These are phyloP conservation scores for Boletus eberwhitei DNA, from an alignment of 768 basidiomycete species.

Conservation along the genomic window DNA sequence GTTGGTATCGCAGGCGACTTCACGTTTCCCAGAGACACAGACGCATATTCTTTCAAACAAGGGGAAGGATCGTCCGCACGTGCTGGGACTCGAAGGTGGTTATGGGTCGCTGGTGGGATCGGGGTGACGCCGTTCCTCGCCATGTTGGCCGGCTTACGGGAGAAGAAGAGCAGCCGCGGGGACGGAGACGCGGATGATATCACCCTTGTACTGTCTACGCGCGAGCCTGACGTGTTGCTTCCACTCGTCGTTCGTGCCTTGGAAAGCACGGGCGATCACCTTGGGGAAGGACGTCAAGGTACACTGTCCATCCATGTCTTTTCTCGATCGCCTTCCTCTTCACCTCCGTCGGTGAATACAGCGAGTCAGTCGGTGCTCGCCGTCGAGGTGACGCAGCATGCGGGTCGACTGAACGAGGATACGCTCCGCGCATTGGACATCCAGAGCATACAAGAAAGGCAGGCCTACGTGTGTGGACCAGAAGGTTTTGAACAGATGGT, in stretches of 20 bases:
- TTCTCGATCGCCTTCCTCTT: constrained; percentile 3
- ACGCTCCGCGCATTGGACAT: constrained; percentile 4
- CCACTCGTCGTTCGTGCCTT: constrained; percentile 30
- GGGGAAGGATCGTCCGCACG: background rate
- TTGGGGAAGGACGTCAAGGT: background rate
- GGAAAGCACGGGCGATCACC: background rate
- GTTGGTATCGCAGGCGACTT: constrained; percentile 57
- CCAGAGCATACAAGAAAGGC: constrained; percentile 19
- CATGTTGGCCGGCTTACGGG: constrained; percentile 39
- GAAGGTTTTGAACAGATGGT: constrained; percentile 41
- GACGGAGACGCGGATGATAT: constrained; percentile 34
- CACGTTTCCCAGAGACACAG: constrained; percentile 26
- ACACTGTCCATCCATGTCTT: constrained; percentile 42
- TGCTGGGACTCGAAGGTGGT: constrained; percentile 24
- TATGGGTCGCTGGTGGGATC: constrained; percentile 64
- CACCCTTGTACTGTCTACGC: constrained; percentile 46
- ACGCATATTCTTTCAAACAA: background rate
- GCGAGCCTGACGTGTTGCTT: constrained; percentile 51
- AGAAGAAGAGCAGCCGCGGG: background rate
- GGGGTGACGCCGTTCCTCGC: constrained; percentile 64
- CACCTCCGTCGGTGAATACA: background rate
- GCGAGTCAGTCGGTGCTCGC: constrained; percentile 12
- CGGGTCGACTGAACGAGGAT: constrained; percentile 17
- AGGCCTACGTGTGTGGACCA: constrained; percentile 52
- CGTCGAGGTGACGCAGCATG: constrained; percentile 17